Conservation (phyloP, 1,284 basidiomycete genomes). For the Moesziomyces globuligerus region DNA sequence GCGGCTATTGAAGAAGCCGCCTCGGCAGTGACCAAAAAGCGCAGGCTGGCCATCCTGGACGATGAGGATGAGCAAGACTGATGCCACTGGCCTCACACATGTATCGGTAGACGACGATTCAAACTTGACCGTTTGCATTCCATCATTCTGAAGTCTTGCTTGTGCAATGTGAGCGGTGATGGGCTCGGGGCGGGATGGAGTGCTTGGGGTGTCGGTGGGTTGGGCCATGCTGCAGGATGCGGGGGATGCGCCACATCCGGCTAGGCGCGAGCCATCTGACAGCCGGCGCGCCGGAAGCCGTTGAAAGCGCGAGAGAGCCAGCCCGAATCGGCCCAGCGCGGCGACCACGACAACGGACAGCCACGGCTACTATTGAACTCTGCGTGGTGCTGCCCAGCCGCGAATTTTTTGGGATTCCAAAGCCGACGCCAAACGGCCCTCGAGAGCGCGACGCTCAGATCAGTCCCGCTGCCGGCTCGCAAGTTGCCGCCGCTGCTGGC, state of each 20-base stretch:
- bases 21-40: slow-evolving; percentile 13
- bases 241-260: not conserved
- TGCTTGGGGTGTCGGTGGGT: no score
- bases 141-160: no score
- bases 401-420: not conserved
- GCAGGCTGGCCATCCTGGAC: slow-evolving; percentile 31
- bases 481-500: not conserved
- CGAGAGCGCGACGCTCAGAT: not conserved
- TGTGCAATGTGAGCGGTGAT: no score
- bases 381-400: not conserved
- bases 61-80: slow-evolving; percentile 21
- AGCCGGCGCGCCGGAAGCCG: not conserved
- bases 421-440: not conserved
- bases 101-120: not conserved
- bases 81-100: not conserved
- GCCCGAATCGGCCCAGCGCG: no score
- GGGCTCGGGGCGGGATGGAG: no score
- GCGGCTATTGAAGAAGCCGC: not conserved
- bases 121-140: no score
- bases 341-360: no score
- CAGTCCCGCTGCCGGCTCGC: not conserved
- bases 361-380: no score
- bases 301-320: not conserved
- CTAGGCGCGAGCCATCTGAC: not conserved
- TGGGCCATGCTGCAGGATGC: not conserved